Evolutionary conservation across 1,284 basidiomycete species (phyloP), one percentile per base, ranked within the genome.

Genomic region (Bjerkandera adusta): DNA sequence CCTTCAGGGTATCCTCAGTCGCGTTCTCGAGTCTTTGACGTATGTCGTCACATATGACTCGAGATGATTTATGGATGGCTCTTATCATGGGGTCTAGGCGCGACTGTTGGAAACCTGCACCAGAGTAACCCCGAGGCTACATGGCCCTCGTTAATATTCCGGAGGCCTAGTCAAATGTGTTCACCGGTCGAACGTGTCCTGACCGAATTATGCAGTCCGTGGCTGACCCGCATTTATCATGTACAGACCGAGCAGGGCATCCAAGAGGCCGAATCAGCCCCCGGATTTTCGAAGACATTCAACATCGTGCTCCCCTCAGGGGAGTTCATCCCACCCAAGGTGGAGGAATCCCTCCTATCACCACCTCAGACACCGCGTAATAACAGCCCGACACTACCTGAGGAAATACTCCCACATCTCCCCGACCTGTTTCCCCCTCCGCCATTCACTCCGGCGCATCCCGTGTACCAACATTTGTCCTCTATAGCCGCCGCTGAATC

Each of bases 381-480:
- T 37, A 37, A 37, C 50, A 44, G 54, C 44, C 54, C 62, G 48
- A 58, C 64, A 51, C 40, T 50, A 36, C 52, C 53, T 34, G 60
- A 64, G 26, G 34, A 24, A n/a, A 37, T 51, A 47, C 61, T 69
- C 39, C 62, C 64, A 49, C 61, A 64, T 43, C 57, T 72, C 39
- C 63, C 63, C 36, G 58, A 83, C 3, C 65, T 90, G 24, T 85
- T 89, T 60, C 76, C 81, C 24, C 85, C 85, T 16, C 78, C 84
- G 13, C 87, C 88, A 8, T 89, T 87, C 63, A 80, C 84, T 0
- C 82, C 88, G 11, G 81, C 81, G 18, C 85, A 90, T 56, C 77
- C 81, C 6, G 77, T 83, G 35, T 91, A 89, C 59, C 54, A 69
- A 27, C 77, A 84, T 58, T 69, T 91, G 26, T 75, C 83, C 25